A percentile compares a stretch with the other conserved stretches of the same genome.
These are phyloP conservation scores for Fusarium decemcellulare DNA, from an alignment of 2,329 filamentous ascomycete genomes.

Conservation along the genomic window DNA sequence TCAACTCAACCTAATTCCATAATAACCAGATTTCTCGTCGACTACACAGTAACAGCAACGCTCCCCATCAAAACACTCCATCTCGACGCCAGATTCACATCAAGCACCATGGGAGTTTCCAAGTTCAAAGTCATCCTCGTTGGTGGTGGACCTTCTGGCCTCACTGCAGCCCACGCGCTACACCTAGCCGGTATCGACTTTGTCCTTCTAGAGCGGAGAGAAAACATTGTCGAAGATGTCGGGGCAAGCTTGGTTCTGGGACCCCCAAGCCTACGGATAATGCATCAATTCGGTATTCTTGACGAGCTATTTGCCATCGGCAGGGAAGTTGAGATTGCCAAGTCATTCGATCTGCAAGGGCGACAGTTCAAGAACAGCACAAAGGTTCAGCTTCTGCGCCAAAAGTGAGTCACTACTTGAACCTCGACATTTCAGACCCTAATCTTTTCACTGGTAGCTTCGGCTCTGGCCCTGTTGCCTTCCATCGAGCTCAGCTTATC, in stretches of 20 bases:
- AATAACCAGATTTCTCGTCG: too few relatives aligned
- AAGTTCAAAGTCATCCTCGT: constrained; percentile 47
- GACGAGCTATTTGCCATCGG: background rate
- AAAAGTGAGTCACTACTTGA: background rate
- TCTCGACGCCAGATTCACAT: too few relatives aligned
- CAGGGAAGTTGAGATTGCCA: background rate
- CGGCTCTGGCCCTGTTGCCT: background rate
- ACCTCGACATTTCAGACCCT: background rate
- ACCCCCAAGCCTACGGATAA: background rate
- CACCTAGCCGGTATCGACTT: constrained; percentile 49
- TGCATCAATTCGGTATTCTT: background rate
- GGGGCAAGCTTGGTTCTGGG: background rate
- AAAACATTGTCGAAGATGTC: constrained; percentile 17
- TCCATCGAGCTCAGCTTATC: constrained; percentile 1
- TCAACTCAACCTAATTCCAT: too few relatives aligned
- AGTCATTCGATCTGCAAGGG: background rate
- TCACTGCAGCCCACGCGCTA: constrained; percentile 49
- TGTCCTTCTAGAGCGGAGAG: constrained; percentile 48
- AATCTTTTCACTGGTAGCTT: background rate
- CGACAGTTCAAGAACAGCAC: constrained; percentile 1
- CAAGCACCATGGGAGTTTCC: background rate
- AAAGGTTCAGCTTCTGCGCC: background rate
- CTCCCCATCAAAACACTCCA: too few relatives aligned
- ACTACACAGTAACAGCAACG: too few relatives aligned
- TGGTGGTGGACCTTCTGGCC: constrained; percentile 49